These are phyloP conservation scores for Chaetomiaceae sp. DNA, from an alignment of 2,329 filamentous ascomycete species.

Conservation along the genomic window DNA sequence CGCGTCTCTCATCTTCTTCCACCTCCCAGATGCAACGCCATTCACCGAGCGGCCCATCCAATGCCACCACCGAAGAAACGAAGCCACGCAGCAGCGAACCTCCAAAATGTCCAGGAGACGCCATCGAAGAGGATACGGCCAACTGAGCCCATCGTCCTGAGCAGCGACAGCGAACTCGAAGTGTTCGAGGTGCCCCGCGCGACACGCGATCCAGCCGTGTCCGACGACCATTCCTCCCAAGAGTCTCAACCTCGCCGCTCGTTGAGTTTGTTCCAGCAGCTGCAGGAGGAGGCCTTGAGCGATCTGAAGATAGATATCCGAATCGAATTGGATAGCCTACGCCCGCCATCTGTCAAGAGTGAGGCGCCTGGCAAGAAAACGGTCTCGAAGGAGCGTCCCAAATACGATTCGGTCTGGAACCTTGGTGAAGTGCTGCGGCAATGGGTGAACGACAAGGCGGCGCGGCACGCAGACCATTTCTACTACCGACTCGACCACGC, in stretches of 20 bases:
- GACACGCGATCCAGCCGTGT: neutral
- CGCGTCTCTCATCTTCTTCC: too few species aligned
- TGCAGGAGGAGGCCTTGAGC: slow-evolving; percentile 8
- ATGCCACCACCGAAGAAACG: slow-evolving; percentile 2
- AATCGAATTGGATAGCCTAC: slow-evolving; percentile 7
- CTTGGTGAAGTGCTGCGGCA: slow-evolving; percentile 8
- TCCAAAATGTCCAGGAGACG: neutral
- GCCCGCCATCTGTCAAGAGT: too few species aligned
- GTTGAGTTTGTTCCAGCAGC: neutral
- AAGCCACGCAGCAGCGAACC: neutral
- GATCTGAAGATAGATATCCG: slow-evolving; percentile 10
- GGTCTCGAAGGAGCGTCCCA: neutral
- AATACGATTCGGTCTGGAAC: neutral
- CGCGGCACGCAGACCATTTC: slow-evolving; percentile 3
- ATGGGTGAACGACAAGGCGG: slow-evolving; percentile 13
- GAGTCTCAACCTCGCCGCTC: neutral
- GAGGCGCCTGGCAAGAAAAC: too few species aligned
- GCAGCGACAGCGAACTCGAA: slow-evolving; percentile 3
- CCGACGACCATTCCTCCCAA: neutral
- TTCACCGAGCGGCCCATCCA: neutral
- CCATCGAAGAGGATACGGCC: neutral
- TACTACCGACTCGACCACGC: slow-evolving; percentile 14
- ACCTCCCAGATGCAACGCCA: too few species aligned
- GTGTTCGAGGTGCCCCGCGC: neutral
- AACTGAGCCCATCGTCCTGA: neutral